A percentile compares a stretch with the other conserved stretches of the same genome.
Evolutionary conservation across 441 rosid species (phyloP).

Genomic region (Theobroma grandiflorum): DNA sequence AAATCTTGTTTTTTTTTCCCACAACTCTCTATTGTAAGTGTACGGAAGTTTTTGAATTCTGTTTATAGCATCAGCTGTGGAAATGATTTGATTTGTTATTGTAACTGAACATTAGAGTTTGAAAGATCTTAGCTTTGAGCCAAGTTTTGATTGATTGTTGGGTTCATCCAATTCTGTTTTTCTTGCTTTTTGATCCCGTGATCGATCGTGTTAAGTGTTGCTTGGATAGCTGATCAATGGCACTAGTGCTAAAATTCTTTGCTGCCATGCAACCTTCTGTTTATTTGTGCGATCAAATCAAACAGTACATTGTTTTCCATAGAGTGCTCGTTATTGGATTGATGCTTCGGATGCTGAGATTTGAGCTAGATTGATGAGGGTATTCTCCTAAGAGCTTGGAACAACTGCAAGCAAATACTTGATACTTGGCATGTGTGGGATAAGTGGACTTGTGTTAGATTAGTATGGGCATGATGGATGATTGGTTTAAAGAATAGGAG

Average conservation of each 20-base stretch:
- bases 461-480: slow-evolving; percentile 2
- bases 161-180: slow-evolving; percentile 5
- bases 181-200: slow-evolving; percentile 2
- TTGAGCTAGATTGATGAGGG: slow-evolving; percentile 15
- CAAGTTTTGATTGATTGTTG: slow-evolving; percentile 10
- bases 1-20: neutral
- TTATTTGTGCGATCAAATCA: slow-evolving; percentile 7
- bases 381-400: slow-evolving; percentile 22
- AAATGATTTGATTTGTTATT: slow-evolving; percentile 24
- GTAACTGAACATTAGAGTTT: slow-evolving; percentile 2
- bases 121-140: slow-evolving; percentile 22
- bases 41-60: neutral
- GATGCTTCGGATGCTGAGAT: slow-evolving; percentile 13
- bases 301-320: slow-evolving; percentile 18
- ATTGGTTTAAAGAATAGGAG: neutral
- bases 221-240: slow-evolving; percentile 22
- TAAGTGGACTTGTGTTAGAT: neutral
- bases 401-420: neutral
- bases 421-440: neutral
- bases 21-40: slow-evolving; percentile 11
- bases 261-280: slow-evolving; percentile 25
- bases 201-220: slow-evolving; percentile 27
- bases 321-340: neutral
- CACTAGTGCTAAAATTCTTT: slow-evolving; percentile 12
- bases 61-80: neutral